Evolutionary conservation across 2,329 filamentous ascomycete genomes (phyloP).

Genomic region (Paraconiothyrium brasiliense): DNA sequence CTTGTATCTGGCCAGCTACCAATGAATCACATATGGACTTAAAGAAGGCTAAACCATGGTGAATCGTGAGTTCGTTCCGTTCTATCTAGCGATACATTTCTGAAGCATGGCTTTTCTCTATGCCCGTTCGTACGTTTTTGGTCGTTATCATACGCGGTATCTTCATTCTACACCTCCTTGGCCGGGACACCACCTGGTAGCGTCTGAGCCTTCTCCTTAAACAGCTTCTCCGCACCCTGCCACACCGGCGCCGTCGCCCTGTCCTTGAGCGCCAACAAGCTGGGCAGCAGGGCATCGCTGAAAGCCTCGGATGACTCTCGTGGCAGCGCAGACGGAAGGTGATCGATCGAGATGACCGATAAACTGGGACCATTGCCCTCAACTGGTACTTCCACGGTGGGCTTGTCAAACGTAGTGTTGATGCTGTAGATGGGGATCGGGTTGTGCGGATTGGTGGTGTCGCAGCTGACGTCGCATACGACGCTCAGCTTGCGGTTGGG

Average conservation of each 20-base stretch:
- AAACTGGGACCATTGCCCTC: conserved; percentile 67
- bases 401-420: conserved; percentile 86
- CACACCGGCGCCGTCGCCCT: conserved; percentile 79
- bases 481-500: conserved; percentile 78
- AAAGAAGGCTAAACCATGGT: neutral
- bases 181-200: conserved; percentile 62
- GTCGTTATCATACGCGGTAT: neutral
- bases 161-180: conserved; percentile 35
- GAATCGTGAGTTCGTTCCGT: neutral
- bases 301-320: conserved; percentile 89
- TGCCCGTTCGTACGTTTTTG: neutral
- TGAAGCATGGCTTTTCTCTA: conserved; percentile 16
- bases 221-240: conserved; percentile 84
- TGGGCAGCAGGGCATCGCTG: conserved; percentile 79
- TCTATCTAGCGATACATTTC: neutral
- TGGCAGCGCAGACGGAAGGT: conserved; percentile 71
- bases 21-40: too few species aligned
- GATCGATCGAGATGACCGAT: conserved; percentile 74
- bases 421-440: conserved; percentile 82
- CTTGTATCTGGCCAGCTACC: too few species aligned
- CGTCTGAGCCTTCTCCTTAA: conserved; percentile 80
- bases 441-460: conserved; percentile 77
- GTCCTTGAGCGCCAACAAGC: conserved; percentile 79
- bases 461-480: conserved; percentile 64
- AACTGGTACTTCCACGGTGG: conserved; percentile 79